A percentile compares a stretch with the other conserved stretches of the same genome.
These are phyloP conservation scores for Isabelozyma pseudorhagii DNA, from an alignment of 805 yeast genomes.

Conservation along the genomic window DNA sequence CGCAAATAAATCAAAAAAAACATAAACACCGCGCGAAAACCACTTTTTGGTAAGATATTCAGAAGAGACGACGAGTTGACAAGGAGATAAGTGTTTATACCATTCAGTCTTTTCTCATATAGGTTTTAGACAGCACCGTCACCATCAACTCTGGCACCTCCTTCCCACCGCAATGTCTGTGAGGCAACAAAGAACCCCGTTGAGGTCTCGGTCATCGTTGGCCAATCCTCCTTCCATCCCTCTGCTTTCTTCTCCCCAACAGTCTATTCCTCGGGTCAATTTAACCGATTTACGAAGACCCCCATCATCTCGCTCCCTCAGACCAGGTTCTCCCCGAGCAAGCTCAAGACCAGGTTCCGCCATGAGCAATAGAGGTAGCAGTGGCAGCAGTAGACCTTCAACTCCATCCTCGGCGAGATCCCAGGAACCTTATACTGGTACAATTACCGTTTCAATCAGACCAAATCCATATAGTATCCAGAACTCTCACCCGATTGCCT, in stretches of 20 bases:
- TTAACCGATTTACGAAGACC: conserved; percentile 26
- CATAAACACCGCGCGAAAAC: neutral
- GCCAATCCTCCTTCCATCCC: conserved; percentile 8
- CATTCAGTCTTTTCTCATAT: conserved; percentile 3
- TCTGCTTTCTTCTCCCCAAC: conserved; percentile 7
- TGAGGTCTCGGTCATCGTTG: conserved; percentile 24
- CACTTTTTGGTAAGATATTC: neutral
- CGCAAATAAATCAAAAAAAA: neutral
- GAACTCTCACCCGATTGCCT: conserved; percentile 33
- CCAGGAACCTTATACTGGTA: conserved; percentile 56
- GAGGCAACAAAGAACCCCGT: conserved; percentile 21
- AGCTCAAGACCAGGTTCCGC: conserved; percentile 35
- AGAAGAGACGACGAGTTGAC: neutral
- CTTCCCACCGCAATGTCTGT: neutral
- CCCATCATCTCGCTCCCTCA: conserved; percentile 22
- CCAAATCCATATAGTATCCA: conserved; percentile 59
- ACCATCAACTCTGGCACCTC: neutral
- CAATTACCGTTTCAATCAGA: conserved; percentile 73
- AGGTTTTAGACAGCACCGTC: neutral
- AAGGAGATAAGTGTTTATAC: neutral
- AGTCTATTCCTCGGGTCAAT: conserved; percentile 14
- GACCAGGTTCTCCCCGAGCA: conserved; percentile 30
- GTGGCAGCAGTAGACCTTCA: conserved; percentile 26
- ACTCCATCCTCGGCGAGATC: conserved; percentile 26
- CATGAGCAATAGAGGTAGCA: conserved; percentile 18